Conservation (phyloP, 2,329 filamentous ascomycete genomes). For the Alternaria novae-zelandiae region DNA sequence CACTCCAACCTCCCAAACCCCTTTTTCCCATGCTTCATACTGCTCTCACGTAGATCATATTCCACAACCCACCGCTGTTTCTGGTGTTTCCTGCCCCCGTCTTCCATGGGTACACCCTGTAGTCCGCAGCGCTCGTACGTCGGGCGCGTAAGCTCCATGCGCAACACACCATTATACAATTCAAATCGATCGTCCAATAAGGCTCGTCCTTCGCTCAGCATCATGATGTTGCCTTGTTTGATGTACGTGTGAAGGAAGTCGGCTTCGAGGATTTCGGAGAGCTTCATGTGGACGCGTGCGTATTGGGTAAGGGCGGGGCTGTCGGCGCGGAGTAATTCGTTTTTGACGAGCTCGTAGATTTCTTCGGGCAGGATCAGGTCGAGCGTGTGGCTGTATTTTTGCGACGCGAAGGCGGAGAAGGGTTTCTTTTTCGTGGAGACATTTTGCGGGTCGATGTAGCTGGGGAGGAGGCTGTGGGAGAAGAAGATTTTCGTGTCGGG, state of each 20-base stretch:
- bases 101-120: conserved; percentile 69
- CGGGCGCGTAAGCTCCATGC: conserved; percentile 79
- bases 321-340: conserved; percentile 28
- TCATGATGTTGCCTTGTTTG: conserved; percentile 78
- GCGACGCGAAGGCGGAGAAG: conserved; percentile 71
- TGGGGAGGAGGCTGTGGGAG: conserved; percentile 69
- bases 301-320: conserved; percentile 57
- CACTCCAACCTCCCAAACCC: conserved; percentile 79
- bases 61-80: conserved; percentile 82
- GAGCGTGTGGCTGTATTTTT: conserved; percentile 72
- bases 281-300: conserved; percentile 72
- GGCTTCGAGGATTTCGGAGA: conserved; percentile 73
- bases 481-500: conserved; percentile 72
- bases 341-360: conserved; percentile 39
- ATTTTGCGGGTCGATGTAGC: conserved; percentile 70
- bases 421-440: conserved; percentile 70
- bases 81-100: conserved; percentile 65
- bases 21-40: conserved; percentile 84
- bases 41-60: conserved; percentile 72
- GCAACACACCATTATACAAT: conserved; percentile 72
- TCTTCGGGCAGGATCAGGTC: conserved; percentile 77
- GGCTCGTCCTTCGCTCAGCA: conserved; percentile 80
- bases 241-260: conserved; percentile 86
- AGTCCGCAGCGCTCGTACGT: conserved; percentile 84
- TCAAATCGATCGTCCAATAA: conserved; percentile 76